phyloP scores from a whole-genome alignment of 805 yeast genomes.

The Candida dendrica region DNA sequence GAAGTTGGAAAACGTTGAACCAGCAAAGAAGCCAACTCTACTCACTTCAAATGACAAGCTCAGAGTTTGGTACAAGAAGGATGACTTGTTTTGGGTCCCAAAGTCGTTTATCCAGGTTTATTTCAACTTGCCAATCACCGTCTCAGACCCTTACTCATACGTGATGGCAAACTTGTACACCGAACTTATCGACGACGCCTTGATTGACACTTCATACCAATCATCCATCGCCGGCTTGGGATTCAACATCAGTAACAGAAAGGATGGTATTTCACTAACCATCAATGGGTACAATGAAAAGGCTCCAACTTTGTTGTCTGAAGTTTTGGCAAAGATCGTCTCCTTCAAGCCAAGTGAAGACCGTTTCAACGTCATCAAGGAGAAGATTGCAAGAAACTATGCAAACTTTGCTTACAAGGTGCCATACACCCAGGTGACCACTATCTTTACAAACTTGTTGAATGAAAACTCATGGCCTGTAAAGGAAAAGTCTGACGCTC shows the following conservation, averaged over 20 bases:
- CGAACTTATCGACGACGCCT: constrained; percentile 67
- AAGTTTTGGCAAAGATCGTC: constrained; percentile 48
- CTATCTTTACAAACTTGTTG: constrained; percentile 53
- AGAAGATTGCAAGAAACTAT: constrained; percentile 52
- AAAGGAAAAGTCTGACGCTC: constrained; percentile 49
- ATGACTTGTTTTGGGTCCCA: constrained; percentile 84
- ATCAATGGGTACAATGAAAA: constrained; percentile 84
- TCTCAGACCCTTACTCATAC: constrained; percentile 48
- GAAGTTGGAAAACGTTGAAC: constrained; percentile 28
- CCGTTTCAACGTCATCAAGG: constrained; percentile 63
- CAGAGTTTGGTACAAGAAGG: constrained; percentile 83
- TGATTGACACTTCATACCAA: constrained; percentile 72
- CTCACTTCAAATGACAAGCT: constrained; percentile 42
- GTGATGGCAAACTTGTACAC: constrained; percentile 56
- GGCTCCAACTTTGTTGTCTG: constrained; percentile 51
- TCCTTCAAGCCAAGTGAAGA: constrained; percentile 42
- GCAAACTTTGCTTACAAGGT: constrained; percentile 64
- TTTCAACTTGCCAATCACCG: constrained; percentile 59
- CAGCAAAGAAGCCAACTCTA: constrained; percentile 50
- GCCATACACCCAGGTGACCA: constrained; percentile 74
- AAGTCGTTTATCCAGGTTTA: constrained; percentile 65
- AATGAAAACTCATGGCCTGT: constrained; percentile 66
- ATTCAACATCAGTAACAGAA: constrained; percentile 47
- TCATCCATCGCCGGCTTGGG: constrained; percentile 77
- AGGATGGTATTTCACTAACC: constrained; percentile 65